Evolutionary conservation across 768 basidiomycete genomes (phyloP).

Genomic region (Lactarius psammicola): DNA sequence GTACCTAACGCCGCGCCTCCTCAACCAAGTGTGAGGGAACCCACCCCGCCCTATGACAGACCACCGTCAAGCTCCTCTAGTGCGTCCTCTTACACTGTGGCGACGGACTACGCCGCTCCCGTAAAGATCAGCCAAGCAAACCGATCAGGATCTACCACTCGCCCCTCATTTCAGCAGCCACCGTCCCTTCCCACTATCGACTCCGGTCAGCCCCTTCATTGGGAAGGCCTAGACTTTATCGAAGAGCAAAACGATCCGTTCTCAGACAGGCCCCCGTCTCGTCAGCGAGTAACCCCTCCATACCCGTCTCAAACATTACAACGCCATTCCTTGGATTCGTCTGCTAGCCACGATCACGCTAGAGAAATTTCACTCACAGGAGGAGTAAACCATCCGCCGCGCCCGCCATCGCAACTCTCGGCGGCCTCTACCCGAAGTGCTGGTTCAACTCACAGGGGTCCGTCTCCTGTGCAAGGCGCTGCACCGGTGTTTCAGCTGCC

Average conservation of each 20-base stretch:
- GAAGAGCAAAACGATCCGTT: constrained; percentile 34
- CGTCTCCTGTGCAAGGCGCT: neutral
- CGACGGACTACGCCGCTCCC: constrained; percentile 24
- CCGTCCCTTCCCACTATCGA: constrained; percentile 35
- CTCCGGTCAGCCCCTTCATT: constrained; percentile 36
- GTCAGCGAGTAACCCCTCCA: constrained; percentile 7
- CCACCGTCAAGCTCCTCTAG: constrained; percentile 18
- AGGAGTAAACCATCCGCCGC: neutral
- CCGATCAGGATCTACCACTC: neutral
- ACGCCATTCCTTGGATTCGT: constrained; percentile 19
- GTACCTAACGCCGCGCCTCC: neutral
- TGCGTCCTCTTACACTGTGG: constrained; percentile 16
- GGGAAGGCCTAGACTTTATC: constrained; percentile 25
- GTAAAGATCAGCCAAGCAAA: constrained; percentile 4
- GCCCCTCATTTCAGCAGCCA: neutral
- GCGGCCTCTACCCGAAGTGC: constrained; percentile 3
- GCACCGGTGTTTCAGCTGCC: constrained; percentile 5
- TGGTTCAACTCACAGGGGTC: constrained; percentile 1
- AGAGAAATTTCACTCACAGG: neutral
- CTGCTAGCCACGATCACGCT: neutral
- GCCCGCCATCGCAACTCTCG: constrained; percentile 22
- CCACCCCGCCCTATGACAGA: constrained; percentile 9
- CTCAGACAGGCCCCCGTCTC: constrained; percentile 29
- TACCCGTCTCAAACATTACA: constrained; percentile 10
- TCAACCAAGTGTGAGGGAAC: neutral